Conservation (phyloP, 2,329 filamentous ascomycete genomes). For the Sarocladiaceae sp. region DNA sequence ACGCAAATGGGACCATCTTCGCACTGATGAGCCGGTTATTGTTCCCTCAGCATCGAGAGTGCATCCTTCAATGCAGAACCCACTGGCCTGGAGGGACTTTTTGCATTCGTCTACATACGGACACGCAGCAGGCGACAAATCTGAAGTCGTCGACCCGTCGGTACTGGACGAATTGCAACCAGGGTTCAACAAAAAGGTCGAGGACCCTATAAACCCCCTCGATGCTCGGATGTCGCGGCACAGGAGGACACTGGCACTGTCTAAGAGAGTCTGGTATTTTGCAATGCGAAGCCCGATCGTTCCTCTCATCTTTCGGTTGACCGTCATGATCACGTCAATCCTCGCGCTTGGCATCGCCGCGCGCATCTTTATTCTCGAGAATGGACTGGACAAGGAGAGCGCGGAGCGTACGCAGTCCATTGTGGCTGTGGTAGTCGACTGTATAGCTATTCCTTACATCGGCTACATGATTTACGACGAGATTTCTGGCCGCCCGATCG, state of each 20-base stretch:
- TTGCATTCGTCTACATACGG: conserved; percentile 48
- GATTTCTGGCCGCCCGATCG: conserved; percentile 88
- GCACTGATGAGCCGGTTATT: conserved; percentile 53
- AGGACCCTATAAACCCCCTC: conserved; percentile 24
- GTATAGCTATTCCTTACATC: conserved; percentile 82
- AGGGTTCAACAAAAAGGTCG: conserved; percentile 34
- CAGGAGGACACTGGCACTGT: conserved; percentile 26
- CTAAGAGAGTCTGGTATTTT: conserved; percentile 57
- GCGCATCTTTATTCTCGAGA: conserved; percentile 61
- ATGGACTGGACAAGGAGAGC: conserved; percentile 28
- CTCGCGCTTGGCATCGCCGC: conserved; percentile 73
- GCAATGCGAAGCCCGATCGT: conserved; percentile 78
- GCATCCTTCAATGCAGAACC: conserved; percentile 27
- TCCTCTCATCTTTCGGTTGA: conserved; percentile 74
- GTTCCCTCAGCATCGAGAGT: conserved; percentile 28
- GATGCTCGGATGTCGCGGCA: conserved; percentile 23
- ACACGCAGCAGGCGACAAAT: conserved; percentile 38
- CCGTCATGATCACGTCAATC: conserved; percentile 75
- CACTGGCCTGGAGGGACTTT: conserved; percentile 45
- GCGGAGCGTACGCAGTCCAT: conserved; percentile 69
- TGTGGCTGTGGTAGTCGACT: conserved; percentile 85
- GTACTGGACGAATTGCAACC: conserved; percentile 41
- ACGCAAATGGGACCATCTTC: conserved; percentile 54
- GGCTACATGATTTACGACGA: conserved; percentile 94
- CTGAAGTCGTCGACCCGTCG: conserved; percentile 40